Base-by-base conservation (phyloP, 495 filamentous ascomycete species). In the Penicillium canescens region DNA sequence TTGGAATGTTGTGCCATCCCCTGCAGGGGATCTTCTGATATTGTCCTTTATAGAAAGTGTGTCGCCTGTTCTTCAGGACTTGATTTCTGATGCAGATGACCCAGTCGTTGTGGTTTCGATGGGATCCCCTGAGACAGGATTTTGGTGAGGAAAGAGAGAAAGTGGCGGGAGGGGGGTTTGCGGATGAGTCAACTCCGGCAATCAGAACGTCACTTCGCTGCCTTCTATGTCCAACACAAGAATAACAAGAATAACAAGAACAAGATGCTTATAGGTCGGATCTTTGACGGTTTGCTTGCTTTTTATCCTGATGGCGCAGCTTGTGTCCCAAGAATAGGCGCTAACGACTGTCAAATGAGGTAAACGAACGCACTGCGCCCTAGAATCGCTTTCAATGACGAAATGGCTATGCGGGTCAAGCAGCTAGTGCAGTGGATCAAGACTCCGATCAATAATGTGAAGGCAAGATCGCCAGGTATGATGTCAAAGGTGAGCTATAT, bases 1-100 rank as follows among this genome's bases (percentile, higher is more conserved):
- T 57, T 65, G 20, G 78, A 79, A 63, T 82, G 78, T 54, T 81
- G 78, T 37, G 62, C 65, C 65, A 68, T 68, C 62, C 57, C 65
- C 56, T 53, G 50, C 41, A 10, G 39, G 36, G 41, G 36, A 41
- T 38, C 0, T 35, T 40, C 35, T 16, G 38, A 42, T 7, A 13
- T 23, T 42, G 10, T 39, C 20, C 10, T 20, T 36, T 28, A 41
- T 44, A 46, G 14, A 41, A 26, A 12, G 14, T 40, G 23, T 14
- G 21, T 50, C 44, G 48, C 36, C 37, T 20, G 34, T 28, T 12
- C 34, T 33, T 33, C 38, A 23, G 18, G 24, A 14, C 14, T 28
- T 33, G 55, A 50, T 52, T 42, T 59, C 31, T 47, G 28, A 31
- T 31, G 28, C 28, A 31, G 28, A 31, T 9, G 28, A 31, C 28